These are phyloP conservation scores for Saturnispora ahearnii DNA, from an alignment of 805 yeast species.

Conservation along the genomic window DNA sequence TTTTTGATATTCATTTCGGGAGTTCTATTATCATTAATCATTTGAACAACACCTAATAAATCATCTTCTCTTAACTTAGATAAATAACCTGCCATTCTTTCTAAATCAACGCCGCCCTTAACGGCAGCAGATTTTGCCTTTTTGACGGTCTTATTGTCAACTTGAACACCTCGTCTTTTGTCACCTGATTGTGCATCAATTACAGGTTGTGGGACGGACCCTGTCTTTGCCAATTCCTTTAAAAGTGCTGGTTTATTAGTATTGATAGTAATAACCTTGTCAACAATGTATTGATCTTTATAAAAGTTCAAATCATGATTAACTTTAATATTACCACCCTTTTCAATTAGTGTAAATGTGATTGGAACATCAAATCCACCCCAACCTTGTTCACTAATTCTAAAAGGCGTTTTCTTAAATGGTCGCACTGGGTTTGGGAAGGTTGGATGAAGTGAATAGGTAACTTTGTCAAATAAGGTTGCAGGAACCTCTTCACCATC, in stretches of 20 bases:
- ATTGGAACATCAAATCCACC: slow-evolving; percentile 93
- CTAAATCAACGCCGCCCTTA: slow-evolving; percentile 78
- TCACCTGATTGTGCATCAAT: slow-evolving; percentile 14
- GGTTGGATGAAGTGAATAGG: slow-evolving; percentile 91
- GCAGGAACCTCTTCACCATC: slow-evolving; percentile 83
- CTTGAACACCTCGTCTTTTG: slow-evolving; percentile 21
- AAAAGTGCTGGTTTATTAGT: slow-evolving; percentile 64
- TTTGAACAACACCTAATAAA: slow-evolving; percentile 87
- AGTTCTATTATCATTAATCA: slow-evolving; percentile 94
- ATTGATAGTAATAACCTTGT: slow-evolving; percentile 71
- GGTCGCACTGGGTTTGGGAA: slow-evolving; percentile 82
- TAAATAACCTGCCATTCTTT: slow-evolving; percentile 80
- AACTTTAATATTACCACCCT: slow-evolving; percentile 79
- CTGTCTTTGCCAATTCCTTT: slow-evolving; percentile 68
- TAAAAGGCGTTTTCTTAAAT: slow-evolving; percentile 75
- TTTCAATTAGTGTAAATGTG: slow-evolving; percentile 66
- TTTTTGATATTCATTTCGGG: slow-evolving; percentile 93
- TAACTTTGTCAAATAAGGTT: slow-evolving; percentile 79
- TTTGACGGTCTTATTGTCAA: slow-evolving; percentile 36
- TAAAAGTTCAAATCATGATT: slow-evolving; percentile 85
- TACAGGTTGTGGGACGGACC: slow-evolving; percentile 55
- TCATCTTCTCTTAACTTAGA: slow-evolving; percentile 89
- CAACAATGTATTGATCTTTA: slow-evolving; percentile 66
- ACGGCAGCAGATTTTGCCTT: slow-evolving; percentile 48
- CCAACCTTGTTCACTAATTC: slow-evolving; percentile 92